Percentiles rank a stretch among this genome's conserved stretches.
Evolutionary conservation across 2,329 filamentous ascomycete species (phyloP).

Genomic region (Colletotrichum agaves): DNA sequence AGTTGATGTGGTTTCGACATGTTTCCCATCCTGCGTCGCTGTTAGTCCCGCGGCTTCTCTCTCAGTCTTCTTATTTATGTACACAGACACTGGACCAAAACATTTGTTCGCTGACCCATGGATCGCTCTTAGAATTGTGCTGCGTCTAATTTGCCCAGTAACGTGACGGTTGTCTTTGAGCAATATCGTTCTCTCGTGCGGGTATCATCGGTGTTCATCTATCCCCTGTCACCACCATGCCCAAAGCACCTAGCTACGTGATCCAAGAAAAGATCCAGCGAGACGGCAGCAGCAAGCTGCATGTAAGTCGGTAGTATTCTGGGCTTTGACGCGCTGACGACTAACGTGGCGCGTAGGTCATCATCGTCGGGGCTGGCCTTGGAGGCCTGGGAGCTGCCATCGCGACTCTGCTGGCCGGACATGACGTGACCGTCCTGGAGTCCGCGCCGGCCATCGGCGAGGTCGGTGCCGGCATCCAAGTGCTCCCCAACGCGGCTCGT

Average conservation of each 20-base stretch:
- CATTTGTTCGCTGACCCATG: neutral
- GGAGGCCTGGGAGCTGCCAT: conserved; percentile 37
- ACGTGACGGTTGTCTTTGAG: neutral
- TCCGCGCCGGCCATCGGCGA: conserved; percentile 34
- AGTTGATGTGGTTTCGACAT: neutral
- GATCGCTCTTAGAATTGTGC: neutral
- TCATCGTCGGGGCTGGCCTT: conserved; percentile 36
- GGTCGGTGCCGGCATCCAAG: conserved; percentile 39
- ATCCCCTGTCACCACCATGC: neutral
- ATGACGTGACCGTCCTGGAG: conserved; percentile 37
- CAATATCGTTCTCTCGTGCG: neutral
- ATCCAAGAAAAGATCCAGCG: conserved; percentile 25
- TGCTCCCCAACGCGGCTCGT: conserved; percentile 36
- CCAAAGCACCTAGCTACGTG: neutral
- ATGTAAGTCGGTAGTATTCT: neutral
- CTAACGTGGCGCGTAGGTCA: conserved; percentile 10
- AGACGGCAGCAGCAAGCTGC: conserved; percentile 5
- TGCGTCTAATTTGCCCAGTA: neutral
- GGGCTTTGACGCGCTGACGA: neutral
- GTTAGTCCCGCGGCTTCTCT: too few species aligned
- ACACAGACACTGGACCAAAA: neutral
- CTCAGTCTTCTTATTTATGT: neutral
- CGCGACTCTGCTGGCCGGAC: conserved; percentile 25
- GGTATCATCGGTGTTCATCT: neutral
- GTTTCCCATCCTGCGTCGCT: neutral